These are phyloP conservation scores for Knoxdaviesia capensis DNA, from an alignment of 2,329 filamentous ascomycete species.

Conservation along the genomic window DNA sequence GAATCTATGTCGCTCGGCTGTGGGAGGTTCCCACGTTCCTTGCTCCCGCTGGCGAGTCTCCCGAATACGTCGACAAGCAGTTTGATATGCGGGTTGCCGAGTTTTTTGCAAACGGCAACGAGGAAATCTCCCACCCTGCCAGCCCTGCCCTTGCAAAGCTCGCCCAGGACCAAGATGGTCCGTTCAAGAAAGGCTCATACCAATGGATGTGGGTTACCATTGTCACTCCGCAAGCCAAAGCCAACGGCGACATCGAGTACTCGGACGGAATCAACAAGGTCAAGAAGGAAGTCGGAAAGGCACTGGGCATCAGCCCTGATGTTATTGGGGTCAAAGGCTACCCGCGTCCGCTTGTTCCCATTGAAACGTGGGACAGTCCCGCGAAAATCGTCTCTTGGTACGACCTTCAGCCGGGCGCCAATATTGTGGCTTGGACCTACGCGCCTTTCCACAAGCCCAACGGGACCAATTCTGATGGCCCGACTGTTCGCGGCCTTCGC, in stretches of 20 bases:
- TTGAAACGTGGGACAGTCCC: not conserved
- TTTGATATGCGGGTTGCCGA: not conserved
- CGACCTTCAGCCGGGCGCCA: not conserved
- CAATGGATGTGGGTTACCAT: constrained; percentile 1
- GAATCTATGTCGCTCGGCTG: constrained; percentile 1
- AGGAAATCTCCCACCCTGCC: not conserved
- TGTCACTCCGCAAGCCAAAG: not conserved
- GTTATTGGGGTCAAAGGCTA: not conserved
- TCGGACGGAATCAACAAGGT: not conserved
- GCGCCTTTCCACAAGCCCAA: not conserved
- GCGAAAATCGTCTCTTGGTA: not conserved
- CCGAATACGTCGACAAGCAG: not conserved
- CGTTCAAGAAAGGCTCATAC: not conserved
- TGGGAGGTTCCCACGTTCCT: constrained; percentile 1
- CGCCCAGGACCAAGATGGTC: not conserved
- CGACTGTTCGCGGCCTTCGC: no score
- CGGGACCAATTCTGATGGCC: not conserved
- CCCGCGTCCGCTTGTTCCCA: not conserved
- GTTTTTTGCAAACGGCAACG: not conserved
- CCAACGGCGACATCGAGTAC: not conserved
- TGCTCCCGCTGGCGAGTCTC: not conserved
- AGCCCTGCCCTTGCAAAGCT: not conserved
- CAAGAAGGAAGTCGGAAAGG: not conserved
- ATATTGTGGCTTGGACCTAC: constrained; percentile 1
- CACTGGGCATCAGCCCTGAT: not conserved